These are phyloP conservation scores for Erodium texanum DNA, from an alignment of 441 rosid genomes.

Conservation along the genomic window DNA sequence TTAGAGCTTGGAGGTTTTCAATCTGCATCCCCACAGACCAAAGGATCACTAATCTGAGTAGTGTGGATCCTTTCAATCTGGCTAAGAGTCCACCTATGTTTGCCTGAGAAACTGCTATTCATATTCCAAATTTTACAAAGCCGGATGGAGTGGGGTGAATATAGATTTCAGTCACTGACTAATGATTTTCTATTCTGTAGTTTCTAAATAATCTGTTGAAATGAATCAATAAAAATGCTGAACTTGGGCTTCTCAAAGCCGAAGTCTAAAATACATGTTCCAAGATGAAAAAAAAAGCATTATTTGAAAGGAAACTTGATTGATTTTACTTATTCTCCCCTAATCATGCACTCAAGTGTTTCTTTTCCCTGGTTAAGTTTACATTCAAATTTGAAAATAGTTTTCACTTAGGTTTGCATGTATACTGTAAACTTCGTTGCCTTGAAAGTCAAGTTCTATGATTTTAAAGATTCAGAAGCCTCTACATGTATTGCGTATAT, in stretches of 20 bases:
- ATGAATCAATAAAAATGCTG: neutral
- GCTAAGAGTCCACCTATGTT: neutral
- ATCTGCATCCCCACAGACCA: too few species aligned
- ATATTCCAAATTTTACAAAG: neutral
- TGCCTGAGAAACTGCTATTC: neutral
- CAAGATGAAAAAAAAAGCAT: neutral
- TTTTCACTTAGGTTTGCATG: too few species aligned
- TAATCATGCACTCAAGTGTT: neutral
- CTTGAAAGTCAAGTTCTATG: too few species aligned
- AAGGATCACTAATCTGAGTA: too few species aligned
- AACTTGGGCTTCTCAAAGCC: neutral
- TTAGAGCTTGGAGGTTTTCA: too few species aligned
- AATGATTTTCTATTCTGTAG: neutral
- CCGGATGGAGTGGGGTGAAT: neutral
- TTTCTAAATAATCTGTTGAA: neutral
- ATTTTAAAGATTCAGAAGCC: neutral
- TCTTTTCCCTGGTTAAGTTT: neutral
- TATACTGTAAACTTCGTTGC: too few species aligned
- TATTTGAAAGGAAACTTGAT: neutral
- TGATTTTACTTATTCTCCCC: neutral
- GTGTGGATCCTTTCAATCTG: too few species aligned
- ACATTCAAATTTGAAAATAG: too few species aligned
- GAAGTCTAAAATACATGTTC: neutral
- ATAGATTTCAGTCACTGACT: neutral
- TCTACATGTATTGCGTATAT: neutral